Conservation (phyloP, 306 rosid genomes). For the Acacia melanoxylon region DNA sequence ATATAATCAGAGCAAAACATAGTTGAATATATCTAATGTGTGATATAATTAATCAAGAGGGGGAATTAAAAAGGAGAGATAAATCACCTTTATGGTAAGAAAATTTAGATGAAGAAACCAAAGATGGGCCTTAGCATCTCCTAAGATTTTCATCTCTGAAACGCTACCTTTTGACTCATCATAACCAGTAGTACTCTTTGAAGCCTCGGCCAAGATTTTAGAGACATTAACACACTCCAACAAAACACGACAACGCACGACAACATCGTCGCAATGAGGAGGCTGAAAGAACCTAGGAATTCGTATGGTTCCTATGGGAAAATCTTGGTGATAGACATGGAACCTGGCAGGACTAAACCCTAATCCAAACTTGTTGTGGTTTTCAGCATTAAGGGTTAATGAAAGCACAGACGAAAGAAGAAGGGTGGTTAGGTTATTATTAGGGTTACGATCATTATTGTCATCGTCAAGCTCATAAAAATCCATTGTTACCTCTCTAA, state of each 20-base stretch:
- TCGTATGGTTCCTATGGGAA: constrained; percentile 41
- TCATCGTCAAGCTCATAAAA: neutral
- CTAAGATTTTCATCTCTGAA: constrained; percentile 36
- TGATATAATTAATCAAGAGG: neutral
- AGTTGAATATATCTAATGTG: neutral
- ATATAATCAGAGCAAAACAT: neutral
- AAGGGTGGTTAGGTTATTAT: neutral
- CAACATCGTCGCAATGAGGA: constrained; percentile 40
- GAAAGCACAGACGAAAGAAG: constrained; percentile 35
- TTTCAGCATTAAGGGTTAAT: constrained; percentile 43
- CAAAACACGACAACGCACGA: constrained; percentile 38
- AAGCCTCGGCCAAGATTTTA: constrained; percentile 36
- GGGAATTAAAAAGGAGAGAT: neutral
- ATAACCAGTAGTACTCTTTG: neutral
- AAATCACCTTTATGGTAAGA: neutral
- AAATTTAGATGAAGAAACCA: constrained; percentile 29
- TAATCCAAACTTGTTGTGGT: constrained; percentile 49
- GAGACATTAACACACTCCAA: constrained; percentile 35
- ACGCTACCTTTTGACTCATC: constrained; percentile 21
- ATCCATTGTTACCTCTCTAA: neutral
- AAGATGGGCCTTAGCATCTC: constrained; percentile 48
- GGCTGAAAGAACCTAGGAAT: constrained; percentile 55
- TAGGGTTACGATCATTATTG: neutral
- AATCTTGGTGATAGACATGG: constrained; percentile 31
- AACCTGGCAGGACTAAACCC: constrained; percentile 42